A percentile compares a stretch with the other conserved stretches of the same genome.
Evolutionary conservation across 2,329 filamentous ascomycete genomes (phyloP).

Genomic region (Diplodia seriata): DNA sequence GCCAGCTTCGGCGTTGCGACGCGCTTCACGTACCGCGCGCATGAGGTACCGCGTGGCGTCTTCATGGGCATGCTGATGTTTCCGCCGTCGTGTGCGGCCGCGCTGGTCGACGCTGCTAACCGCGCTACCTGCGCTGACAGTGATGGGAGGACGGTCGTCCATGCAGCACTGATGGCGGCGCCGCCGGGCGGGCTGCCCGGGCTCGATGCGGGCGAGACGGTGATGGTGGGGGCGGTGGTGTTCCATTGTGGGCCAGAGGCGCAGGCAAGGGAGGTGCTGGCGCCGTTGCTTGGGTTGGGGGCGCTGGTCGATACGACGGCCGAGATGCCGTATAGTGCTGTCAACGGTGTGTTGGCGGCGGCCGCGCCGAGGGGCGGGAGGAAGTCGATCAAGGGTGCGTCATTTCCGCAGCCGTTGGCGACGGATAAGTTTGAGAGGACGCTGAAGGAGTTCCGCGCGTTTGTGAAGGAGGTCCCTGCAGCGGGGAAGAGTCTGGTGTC

Average conservation of each 20-base stretch:
- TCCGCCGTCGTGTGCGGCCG: neutral
- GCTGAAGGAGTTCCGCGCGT: constrained; percentile 40
- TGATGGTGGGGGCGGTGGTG: neutral
- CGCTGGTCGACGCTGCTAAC: neutral
- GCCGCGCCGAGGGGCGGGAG: constrained; percentile 45
- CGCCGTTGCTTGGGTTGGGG: constrained; percentile 38
- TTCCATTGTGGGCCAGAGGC: constrained; percentile 6
- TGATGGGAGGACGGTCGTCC: neutral
- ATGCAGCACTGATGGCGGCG: neutral
- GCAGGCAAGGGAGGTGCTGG: constrained; percentile 8
- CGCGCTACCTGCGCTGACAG: neutral
- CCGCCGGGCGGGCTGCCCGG: neutral
- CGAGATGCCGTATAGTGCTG: constrained; percentile 43
- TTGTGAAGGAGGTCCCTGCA: constrained; percentile 39
- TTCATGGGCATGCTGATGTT: constrained; percentile 12
- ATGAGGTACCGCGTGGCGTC: neutral
- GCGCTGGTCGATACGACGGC: constrained; percentile 40
- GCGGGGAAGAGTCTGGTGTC: constrained; percentile 38
- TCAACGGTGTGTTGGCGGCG: constrained; percentile 46
- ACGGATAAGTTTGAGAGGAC: constrained; percentile 38
- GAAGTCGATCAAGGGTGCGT: constrained; percentile 48
- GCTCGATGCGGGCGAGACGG: neutral
- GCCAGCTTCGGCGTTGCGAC: constrained; percentile 54
- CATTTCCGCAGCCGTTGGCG: constrained; percentile 45
- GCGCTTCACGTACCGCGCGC: constrained; percentile 37